These are phyloP conservation scores for Botrytis squamosa DNA, from an alignment of 2,329 filamentous ascomycete species.

Conservation along the genomic window DNA sequence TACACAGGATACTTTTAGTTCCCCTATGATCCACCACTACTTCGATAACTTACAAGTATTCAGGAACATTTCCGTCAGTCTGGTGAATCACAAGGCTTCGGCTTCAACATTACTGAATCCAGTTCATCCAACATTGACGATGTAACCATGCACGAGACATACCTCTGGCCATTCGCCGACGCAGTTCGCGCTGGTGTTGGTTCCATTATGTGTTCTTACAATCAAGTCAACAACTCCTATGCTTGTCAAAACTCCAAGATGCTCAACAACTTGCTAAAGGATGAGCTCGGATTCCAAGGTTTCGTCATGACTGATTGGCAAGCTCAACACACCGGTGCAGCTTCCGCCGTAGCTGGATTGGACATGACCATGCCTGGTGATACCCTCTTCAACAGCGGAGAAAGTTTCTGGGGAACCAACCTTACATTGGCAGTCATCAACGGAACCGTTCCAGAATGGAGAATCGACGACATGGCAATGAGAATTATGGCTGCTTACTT, in stretches of 20 bases:
- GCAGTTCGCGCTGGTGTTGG: constrained; percentile 70
- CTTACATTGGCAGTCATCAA: constrained; percentile 85
- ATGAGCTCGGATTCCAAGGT: constrained; percentile 77
- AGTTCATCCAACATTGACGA: constrained; percentile 57
- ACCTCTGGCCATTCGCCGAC: constrained; percentile 58
- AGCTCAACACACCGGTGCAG: constrained; percentile 43
- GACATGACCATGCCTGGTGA: constrained; percentile 93
- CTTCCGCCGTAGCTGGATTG: constrained; percentile 16
- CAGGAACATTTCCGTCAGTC: constrained; percentile 54
- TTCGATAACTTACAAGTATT: constrained; percentile 20
- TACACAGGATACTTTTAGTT: background rate
- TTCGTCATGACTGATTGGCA: constrained; percentile 81
- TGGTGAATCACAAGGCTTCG: constrained; percentile 51
- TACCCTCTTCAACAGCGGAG: constrained; percentile 69
- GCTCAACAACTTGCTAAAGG: constrained; percentile 74
- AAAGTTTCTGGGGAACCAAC: constrained; percentile 72
- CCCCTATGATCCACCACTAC: constrained; percentile 43
- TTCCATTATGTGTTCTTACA: constrained; percentile 83
- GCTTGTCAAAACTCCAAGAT: constrained; percentile 76
- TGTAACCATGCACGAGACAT: constrained; percentile 59
- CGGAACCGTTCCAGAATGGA: constrained; percentile 82
- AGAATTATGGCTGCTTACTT: constrained; percentile 73
- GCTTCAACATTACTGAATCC: constrained; percentile 61
- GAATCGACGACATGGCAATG: constrained; percentile 88
- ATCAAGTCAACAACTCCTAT: constrained; percentile 79